A percentile compares a stretch with the other conserved stretches of the same genome.
phyloP scores from a whole-genome alignment of 2,329 filamentous ascomycete species.

The Xylaria sp. region DNA sequence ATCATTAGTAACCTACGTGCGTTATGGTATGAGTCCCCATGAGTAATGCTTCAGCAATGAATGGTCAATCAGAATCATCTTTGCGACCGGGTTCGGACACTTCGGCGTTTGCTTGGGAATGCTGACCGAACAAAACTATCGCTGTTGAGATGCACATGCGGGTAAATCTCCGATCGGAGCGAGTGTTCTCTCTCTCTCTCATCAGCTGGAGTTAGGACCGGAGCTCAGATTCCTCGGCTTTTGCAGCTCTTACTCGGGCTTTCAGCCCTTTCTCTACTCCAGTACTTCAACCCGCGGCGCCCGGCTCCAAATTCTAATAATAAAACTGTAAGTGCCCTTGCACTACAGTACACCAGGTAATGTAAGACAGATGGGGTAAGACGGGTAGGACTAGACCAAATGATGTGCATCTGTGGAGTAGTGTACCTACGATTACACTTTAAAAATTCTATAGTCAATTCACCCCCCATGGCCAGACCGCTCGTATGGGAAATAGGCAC shows the following conservation, averaged over 20 bases:
- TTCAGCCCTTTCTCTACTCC: neutral
- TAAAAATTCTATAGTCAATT: neutral
- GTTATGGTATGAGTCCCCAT: neutral
- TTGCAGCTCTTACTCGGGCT: neutral
- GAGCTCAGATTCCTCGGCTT: conserved; percentile 4
- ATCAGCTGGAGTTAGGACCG: conserved; percentile 26
- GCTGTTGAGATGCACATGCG: conserved; percentile 7
- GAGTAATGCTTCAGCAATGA: conserved; percentile 20
- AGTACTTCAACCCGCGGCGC: neutral
- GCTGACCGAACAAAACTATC: neutral
- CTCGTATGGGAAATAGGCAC: neutral
- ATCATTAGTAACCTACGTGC: neutral
- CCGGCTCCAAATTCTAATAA: conserved; percentile 15
- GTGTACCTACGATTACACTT: too few species aligned
- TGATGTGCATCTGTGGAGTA: conserved; percentile 10
- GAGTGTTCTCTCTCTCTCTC: neutral
- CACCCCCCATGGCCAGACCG: conserved; percentile 1
- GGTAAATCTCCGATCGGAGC: conserved; percentile 1
- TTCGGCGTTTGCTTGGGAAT: conserved; percentile 23
- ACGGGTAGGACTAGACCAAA: neutral
- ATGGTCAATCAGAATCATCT: neutral
- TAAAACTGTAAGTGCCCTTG: neutral
- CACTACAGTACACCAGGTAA: neutral
- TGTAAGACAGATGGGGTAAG: neutral
- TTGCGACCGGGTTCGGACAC: neutral